phyloP scores from a whole-genome alignment of 257 asterid species.

The Verbena officinalis region DNA sequence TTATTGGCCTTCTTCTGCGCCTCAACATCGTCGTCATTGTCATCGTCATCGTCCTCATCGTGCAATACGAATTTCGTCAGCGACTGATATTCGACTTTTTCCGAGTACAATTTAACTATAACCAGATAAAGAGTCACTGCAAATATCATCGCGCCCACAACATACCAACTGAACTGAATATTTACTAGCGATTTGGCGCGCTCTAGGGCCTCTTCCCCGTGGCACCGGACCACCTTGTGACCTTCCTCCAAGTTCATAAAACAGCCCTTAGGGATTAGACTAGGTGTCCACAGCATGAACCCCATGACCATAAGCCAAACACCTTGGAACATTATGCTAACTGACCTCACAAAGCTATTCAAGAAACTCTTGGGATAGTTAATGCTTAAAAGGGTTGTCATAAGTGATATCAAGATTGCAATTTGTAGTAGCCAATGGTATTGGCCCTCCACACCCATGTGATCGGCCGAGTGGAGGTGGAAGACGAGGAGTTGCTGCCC shows the following conservation, averaged over 20 bases:
- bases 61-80: slow-evolving; percentile 39
- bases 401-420: slow-evolving; percentile 50
- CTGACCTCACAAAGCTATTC: slow-evolving; percentile 72
- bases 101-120: slow-evolving; percentile 33
- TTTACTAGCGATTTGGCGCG: slow-evolving; percentile 86
- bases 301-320: slow-evolving; percentile 90
- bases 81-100: slow-evolving; percentile 49
- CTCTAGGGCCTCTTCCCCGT: slow-evolving; percentile 53
- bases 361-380: slow-evolving; percentile 62
- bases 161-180: slow-evolving; percentile 76
- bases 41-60: slow-evolving; percentile 37
- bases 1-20: slow-evolving; percentile 47
- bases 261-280: slow-evolving; percentile 63
- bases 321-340: slow-evolving; percentile 73
- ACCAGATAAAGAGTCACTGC: slow-evolving; percentile 44
- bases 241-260: slow-evolving; percentile 70
- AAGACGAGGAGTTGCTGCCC: slow-evolving; percentile 77
- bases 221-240: slow-evolving; percentile 74
- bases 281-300: slow-evolving; percentile 85
- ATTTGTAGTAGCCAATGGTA: slow-evolving; percentile 67
- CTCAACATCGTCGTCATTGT: slow-evolving; percentile 51
- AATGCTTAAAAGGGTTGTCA: slow-evolving; percentile 60
- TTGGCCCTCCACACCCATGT: slow-evolving; percentile 95
- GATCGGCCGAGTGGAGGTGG: slow-evolving; percentile 90
- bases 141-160: slow-evolving; percentile 47